Evolutionary conservation across 2,329 filamentous ascomycete species (phyloP).

Genomic region (Xylaria arbuscula): DNA sequence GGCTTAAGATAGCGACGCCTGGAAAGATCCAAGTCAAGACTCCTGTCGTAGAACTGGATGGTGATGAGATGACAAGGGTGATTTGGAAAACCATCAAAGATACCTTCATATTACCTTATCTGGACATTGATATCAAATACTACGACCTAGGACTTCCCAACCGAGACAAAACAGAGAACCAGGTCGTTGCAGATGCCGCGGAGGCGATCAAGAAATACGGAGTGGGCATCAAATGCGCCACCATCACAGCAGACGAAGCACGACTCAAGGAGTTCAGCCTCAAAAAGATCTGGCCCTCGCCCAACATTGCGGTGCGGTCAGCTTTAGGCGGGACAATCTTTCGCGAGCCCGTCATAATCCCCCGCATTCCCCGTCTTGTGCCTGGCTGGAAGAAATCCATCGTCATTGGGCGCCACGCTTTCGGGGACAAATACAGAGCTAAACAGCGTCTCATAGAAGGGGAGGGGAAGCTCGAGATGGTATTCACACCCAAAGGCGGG

Average conservation of each 20-base stretch:
- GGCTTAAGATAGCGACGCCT: neutral
- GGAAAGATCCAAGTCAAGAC: neutral
- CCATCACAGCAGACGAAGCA: neutral
- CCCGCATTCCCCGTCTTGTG: neutral
- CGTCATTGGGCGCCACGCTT: neutral
- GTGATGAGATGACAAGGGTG: neutral
- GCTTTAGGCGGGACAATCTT: neutral
- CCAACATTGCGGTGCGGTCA: neutral
- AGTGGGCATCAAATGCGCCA: neutral
- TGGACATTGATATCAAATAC: neutral
- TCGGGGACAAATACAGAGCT: neutral
- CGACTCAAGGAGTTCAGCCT: neutral
- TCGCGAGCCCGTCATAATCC: neutral
- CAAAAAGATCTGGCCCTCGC: neutral
- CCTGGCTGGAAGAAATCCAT: neutral
- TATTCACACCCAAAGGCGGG: neutral
- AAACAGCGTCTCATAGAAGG: neutral
- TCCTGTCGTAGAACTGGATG: neutral
- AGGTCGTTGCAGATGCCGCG: neutral
- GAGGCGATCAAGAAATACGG: neutral
- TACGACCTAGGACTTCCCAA: neutral
- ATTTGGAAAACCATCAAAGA: neutral
- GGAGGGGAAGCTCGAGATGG: neutral
- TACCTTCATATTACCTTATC: neutral
- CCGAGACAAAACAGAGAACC: neutral